phyloP scores from a whole-genome alignment of 129 eudicot species.

The Calendula officinalis region DNA sequence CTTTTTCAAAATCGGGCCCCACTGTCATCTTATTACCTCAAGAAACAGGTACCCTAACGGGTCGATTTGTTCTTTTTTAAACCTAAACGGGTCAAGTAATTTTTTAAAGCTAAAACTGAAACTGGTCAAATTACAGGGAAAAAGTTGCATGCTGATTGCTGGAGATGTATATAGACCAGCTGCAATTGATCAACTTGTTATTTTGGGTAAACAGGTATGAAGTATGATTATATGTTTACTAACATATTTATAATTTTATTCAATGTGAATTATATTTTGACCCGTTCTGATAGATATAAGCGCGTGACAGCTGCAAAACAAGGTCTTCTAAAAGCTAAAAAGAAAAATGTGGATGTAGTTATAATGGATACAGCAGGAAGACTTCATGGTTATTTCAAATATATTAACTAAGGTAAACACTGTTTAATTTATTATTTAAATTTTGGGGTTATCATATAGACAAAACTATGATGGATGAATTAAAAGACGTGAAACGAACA shows the following conservation, averaged over 20 bases:
- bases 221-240: background rate
- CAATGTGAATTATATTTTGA: background rate
- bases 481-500: slow-evolving; percentile 76
- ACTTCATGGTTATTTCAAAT: slow-evolving; percentile 57
- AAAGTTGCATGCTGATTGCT: slow-evolving; percentile 98
- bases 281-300: background rate
- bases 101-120: too few species aligned
- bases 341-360: slow-evolving; percentile 86
- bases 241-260: background rate
- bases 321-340: slow-evolving; percentile 87
- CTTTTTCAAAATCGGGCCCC: slow-evolving; percentile 71
- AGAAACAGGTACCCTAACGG: slow-evolving; percentile 59
- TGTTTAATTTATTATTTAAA: background rate
- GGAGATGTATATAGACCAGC: slow-evolving; percentile 99
- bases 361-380: slow-evolving; percentile 99
- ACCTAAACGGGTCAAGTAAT: too few species aligned
- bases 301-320: slow-evolving; percentile 75
- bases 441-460: slow-evolving; percentile 54
- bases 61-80: too few species aligned
- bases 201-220: slow-evolving; percentile 84
- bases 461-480: slow-evolving; percentile 89
- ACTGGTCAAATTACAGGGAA: slow-evolving; percentile 52
- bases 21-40: slow-evolving; percentile 86
- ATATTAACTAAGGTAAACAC: background rate
- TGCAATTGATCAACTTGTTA: slow-evolving; percentile 94